Evolutionary conservation across 192 early-diverging fungal genomes (phyloP), one percentile per base, ranked within the genome.

Genomic region (Umbelopsis ramanniana): DNA sequence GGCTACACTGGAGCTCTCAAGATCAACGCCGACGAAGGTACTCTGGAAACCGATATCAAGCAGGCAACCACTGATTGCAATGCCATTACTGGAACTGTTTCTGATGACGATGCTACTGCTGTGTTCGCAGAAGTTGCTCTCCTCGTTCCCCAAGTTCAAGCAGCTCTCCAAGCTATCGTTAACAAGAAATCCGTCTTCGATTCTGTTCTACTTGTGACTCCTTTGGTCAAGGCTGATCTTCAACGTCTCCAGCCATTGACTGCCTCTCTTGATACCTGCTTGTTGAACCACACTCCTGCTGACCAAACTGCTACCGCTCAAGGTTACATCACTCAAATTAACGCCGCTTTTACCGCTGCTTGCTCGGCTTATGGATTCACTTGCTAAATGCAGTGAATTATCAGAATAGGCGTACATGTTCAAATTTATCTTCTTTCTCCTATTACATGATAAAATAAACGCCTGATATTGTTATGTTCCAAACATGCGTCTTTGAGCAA

Each of bases 131-230:
- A 50, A 35, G 63, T 73, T n/a, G 37, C 22, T 0, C 8, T 23
- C 29, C 38, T 73, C 3, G 50, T 48, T 37, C 50, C 72, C 2
- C 14, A 45, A 21, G 50, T 73, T 23, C 35, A 35, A 4, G 60
- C 29, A 2, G 38, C 72, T 10, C 52, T 73, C 19, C 6, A 2
- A 11, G 33, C 63, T 10, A 67, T 73, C 9, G 22, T 45, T 0
- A 29, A 48, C 60, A 48, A 72, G 71, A 72, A 72, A 33, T 35
- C 70, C 29, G 37, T 52, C 21, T 68, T 68, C 33, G 71, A 23
- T 33, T 19, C 46, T 9, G 52, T 72, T 38, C 15, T 9, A 12
- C 54, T 69, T 14, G 63, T 63, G 6, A 71, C 60, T 22, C 3
- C 21, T 17, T 22, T 73, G 38, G 63, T 73, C 12, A 52, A 38